Percentiles rank a stretch among this genome's conserved stretches.
Evolutionary conservation across 2,329 filamentous ascomycete species (phyloP).

Genomic region (Shiraia bambusicola): DNA sequence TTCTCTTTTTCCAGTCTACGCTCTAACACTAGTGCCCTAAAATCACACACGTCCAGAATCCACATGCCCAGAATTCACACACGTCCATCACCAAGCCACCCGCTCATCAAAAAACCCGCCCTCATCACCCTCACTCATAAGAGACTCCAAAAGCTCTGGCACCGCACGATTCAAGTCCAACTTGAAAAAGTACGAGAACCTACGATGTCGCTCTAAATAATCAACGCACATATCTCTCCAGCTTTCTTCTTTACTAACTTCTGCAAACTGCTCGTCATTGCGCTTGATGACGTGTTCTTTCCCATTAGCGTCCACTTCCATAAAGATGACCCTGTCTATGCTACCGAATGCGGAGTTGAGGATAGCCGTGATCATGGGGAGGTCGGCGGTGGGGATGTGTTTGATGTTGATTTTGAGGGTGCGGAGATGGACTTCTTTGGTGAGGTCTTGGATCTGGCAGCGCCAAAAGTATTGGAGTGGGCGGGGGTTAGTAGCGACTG

Average conservation of each 20-base stretch:
- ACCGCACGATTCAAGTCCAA: conserved; percentile 6
- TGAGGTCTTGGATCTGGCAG: conserved; percentile 33
- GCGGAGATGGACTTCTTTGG: conserved; percentile 24
- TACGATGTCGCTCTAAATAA: conserved; percentile 14
- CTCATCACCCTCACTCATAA: conserved; percentile 15
- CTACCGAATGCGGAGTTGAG: conserved; percentile 21
- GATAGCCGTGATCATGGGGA: conserved; percentile 28
- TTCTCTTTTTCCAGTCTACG: too few species aligned
- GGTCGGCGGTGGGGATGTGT: conserved; percentile 15
- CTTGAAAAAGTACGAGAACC: conserved; percentile 14
- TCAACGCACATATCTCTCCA: conserved; percentile 22
- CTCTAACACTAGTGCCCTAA: too few species aligned
- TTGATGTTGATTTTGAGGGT: conserved; percentile 27
- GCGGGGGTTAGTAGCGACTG: conserved; percentile 17
- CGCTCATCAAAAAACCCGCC: conserved; percentile 17
- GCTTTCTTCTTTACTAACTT: background rate
- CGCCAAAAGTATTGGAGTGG: conserved; percentile 34
- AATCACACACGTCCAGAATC: too few species aligned
- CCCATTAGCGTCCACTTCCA: conserved; percentile 6
- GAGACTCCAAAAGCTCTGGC: conserved; percentile 10
- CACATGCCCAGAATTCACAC: too few species aligned
- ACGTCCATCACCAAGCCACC: too few species aligned
- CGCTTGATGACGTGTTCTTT: background rate
- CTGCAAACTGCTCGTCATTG: conserved; percentile 7
- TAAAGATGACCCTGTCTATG: conserved; percentile 16